Conservation (phyloP, 2,329 filamentous ascomycete species). For the Raffaelea deltoideospora region DNA sequence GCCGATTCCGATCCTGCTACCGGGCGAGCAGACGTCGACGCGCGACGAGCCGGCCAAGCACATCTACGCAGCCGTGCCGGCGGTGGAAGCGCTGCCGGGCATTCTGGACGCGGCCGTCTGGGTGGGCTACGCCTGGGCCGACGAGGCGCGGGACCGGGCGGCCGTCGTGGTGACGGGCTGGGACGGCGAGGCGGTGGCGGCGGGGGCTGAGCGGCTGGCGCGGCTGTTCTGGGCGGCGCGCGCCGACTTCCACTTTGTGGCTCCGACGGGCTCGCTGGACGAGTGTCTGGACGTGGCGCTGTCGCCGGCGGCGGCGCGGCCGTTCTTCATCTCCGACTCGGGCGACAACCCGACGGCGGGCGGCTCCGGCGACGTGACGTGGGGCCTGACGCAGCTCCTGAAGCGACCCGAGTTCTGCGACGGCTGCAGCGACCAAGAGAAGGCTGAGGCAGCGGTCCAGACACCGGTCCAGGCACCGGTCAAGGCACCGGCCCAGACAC, state of each 20-base stretch:
- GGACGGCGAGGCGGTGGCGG: conserved; percentile 21
- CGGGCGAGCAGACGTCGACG: conserved; percentile 39
- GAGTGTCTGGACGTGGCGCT: conserved; percentile 32
- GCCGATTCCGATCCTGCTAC: conserved; percentile 33
- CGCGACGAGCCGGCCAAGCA: conserved; percentile 33
- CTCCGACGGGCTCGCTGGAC: conserved; percentile 29
- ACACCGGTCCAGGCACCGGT: too few species aligned
- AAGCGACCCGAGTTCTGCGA: conserved; percentile 29
- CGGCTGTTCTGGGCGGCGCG: conserved; percentile 30
- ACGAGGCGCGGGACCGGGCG: conserved; percentile 35
- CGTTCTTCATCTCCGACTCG: conserved; percentile 39
- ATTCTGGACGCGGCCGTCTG: conserved; percentile 37
- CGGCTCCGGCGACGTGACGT: conserved; percentile 37
- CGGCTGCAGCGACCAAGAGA: too few species aligned
- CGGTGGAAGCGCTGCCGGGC: conserved; percentile 22
- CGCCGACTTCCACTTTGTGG: conserved; percentile 34
- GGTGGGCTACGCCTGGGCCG: conserved; percentile 42
- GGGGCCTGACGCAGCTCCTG: conserved; percentile 30
- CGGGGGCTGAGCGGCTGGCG: conserved; percentile 28
- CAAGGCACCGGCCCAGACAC: too few species aligned
- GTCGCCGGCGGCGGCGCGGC: conserved; percentile 19
- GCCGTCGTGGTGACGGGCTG: conserved; percentile 35
- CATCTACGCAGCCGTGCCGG: conserved; percentile 31
- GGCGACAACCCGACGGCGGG: conserved; percentile 41
- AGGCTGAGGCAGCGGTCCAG: too few species aligned